Percentiles rank a stretch among this genome's conserved stretches.
phyloP scores from a whole-genome alignment of 257 asterid species.

The Osmanthus fragrans region DNA sequence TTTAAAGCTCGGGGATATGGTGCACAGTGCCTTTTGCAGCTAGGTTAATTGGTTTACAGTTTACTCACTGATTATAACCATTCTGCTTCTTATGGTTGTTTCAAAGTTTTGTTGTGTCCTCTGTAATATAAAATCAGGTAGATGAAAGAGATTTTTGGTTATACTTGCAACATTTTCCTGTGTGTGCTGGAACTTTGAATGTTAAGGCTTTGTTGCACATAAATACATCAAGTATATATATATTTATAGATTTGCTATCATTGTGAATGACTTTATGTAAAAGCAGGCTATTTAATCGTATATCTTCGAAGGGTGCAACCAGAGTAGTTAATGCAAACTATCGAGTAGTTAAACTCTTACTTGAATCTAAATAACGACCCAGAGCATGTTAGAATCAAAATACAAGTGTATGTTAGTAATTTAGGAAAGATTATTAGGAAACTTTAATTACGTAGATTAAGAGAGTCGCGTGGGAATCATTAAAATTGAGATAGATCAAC shows the following conservation, averaged over 20 bases:
- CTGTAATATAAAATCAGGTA: conserved; percentile 45
- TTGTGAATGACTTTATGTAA: not conserved
- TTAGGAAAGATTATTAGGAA: too few relatives aligned
- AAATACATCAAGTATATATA: not conserved
- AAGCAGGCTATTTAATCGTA: too few relatives aligned
- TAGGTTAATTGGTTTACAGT: conserved; percentile 9
- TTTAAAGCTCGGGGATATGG: conserved; percentile 7
- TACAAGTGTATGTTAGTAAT: too few relatives aligned
- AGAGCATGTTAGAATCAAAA: too few relatives aligned
- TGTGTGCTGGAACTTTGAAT: conserved; percentile 12
- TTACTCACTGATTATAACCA: conserved; percentile 7
- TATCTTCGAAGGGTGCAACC: too few relatives aligned
- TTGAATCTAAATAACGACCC: too few relatives aligned
- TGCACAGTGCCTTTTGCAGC: conserved; percentile 10
- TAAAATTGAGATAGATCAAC: too few relatives aligned
- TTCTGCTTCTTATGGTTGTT: conserved; percentile 16
- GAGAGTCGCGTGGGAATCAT: too few relatives aligned
- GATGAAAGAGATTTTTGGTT: conserved; percentile 27
- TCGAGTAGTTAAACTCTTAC: too few relatives aligned
- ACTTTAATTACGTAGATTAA: too few relatives aligned
- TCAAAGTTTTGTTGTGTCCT: conserved; percentile 20
- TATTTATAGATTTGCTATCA: not conserved
- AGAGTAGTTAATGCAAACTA: too few relatives aligned
- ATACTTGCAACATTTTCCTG: not conserved
- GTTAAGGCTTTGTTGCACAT: conserved; percentile 9